A percentile compares a stretch with the other conserved stretches of the same genome.
Conservation (phyloP, 2,329 filamentous ascomycete genomes). For the Didymosphaeria variabile region DNA sequence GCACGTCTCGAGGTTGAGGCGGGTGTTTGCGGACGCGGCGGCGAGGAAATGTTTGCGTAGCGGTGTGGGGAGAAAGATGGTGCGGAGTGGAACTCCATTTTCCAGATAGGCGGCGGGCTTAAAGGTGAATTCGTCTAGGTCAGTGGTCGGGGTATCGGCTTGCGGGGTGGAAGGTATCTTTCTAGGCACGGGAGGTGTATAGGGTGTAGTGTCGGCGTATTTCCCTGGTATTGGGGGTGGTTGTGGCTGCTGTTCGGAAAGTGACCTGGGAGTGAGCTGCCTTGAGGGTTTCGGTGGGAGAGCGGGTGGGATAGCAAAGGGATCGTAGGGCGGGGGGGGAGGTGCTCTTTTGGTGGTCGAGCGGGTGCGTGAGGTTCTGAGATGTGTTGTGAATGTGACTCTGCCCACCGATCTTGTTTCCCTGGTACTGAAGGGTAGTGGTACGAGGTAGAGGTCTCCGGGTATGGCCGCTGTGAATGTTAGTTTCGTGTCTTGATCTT, state of each 20-base stretch:
- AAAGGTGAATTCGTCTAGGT: conserved; percentile 76
- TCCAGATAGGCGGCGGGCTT: conserved; percentile 87
- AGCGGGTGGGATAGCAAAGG: conserved; percentile 34
- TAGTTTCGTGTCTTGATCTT: conserved; percentile 16
- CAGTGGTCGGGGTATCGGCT: conserved; percentile 44
- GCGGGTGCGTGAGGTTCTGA: conserved; percentile 45
- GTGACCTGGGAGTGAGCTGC: conserved; percentile 28
- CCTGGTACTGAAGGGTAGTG: conserved; percentile 57
- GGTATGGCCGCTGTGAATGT: conserved; percentile 34
- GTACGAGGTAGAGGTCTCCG: conserved; percentile 46
- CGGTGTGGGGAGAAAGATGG: conserved; percentile 82
- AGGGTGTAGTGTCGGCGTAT: conserved; percentile 20
- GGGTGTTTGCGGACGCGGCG: conserved; percentile 79
- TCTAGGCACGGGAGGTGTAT: conserved; percentile 33
- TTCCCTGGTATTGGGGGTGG: conserved; percentile 46
- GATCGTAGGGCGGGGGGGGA: conserved; percentile 36
- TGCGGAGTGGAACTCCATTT: conserved; percentile 84
- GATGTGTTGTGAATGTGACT: conserved; percentile 24
- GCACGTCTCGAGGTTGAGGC: conserved; percentile 87
- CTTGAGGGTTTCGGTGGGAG: conserved; percentile 41
- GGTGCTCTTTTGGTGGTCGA: conserved; percentile 45
- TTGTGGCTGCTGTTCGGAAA: conserved; percentile 21
- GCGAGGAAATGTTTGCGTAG: conserved; percentile 79
- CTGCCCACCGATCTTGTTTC: conserved; percentile 44
- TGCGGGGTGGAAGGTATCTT: conserved; percentile 31